Conservation (phyloP, 176 grass and related monocot genomes). For the Dactylis glomerata region DNA sequence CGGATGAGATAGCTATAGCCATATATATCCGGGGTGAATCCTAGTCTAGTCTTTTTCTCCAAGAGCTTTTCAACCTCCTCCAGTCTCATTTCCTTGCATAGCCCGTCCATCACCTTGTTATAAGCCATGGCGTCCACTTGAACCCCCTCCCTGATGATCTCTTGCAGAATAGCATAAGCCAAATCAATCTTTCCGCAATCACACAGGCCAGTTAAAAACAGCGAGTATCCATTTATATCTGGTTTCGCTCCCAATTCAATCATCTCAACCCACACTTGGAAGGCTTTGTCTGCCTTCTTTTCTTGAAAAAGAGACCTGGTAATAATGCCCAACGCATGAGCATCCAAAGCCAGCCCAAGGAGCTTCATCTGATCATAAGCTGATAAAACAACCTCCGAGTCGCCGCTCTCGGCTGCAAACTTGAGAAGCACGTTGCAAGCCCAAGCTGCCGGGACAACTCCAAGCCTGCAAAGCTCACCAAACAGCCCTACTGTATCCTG, state of each 20-base stretch:
- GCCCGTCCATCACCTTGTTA: conserved; percentile 68
- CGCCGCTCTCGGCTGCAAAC: conserved; percentile 30
- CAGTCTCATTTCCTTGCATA: conserved; percentile 70
- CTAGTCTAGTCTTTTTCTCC: conserved; percentile 45
- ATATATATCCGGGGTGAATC: conserved; percentile 36
- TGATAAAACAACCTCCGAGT: conserved; percentile 26
- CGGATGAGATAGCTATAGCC: conserved; percentile 60
- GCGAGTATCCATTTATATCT: conserved; percentile 40
- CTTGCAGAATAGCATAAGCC: conserved; percentile 47
- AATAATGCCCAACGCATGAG: conserved; percentile 38
- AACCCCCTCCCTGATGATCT: conserved; percentile 32
- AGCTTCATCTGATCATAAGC: conserved; percentile 52
- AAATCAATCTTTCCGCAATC: conserved; percentile 40
- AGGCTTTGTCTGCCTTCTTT: conserved; percentile 44
- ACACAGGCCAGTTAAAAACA: conserved; percentile 55
- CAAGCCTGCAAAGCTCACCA: conserved; percentile 37
- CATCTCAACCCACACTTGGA: conserved; percentile 46
- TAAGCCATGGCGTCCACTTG: conserved; percentile 44
- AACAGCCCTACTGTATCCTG: conserved; percentile 37
- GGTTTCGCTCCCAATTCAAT: conserved; percentile 49
- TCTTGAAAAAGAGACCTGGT: conserved; percentile 53
- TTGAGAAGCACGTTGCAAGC: conserved; percentile 57
- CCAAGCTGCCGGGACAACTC: conserved; percentile 43
- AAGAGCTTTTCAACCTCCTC: conserved; percentile 70
- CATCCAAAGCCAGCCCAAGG: conserved; percentile 33